These are phyloP conservation scores for Chara braunii DNA, from an alignment of 139 green algal genomes.

Conservation along the genomic window DNA sequence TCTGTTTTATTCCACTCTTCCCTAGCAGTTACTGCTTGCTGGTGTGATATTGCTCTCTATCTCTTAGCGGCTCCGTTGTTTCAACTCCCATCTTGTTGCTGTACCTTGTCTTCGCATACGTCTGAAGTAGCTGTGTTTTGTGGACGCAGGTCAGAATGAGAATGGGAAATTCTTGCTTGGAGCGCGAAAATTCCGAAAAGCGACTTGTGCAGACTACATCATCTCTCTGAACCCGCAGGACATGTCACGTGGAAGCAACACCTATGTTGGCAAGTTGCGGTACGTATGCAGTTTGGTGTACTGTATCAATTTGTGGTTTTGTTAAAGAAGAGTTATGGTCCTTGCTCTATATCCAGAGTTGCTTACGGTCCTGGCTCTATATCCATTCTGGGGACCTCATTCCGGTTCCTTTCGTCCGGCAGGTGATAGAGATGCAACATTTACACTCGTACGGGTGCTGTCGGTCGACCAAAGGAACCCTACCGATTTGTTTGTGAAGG, in stretches of 20 bases:
- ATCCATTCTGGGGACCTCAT: too few species aligned
- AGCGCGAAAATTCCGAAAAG: conserved; percentile 61
- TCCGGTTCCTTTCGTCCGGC: too few species aligned
- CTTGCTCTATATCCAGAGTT: too few species aligned
- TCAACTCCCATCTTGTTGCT: not conserved
- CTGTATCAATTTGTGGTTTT: too few species aligned
- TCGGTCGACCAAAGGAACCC: too few species aligned
- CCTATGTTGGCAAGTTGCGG: conserved; percentile 71
- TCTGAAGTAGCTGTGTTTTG: not conserved
- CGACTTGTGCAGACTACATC: conserved; percentile 65
- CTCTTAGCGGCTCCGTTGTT: not conserved
- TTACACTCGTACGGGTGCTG: too few species aligned
- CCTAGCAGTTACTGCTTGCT: not conserved
- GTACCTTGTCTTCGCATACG: not conserved
- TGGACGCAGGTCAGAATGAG: conserved; percentile 12
- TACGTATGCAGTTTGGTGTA: too few species aligned
- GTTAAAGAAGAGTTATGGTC: too few species aligned
- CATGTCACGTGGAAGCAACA: conserved; percentile 47
- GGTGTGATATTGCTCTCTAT: not conserved
- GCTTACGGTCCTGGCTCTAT: too few species aligned
- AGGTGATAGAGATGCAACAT: too few species aligned
- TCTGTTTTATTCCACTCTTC: not conserved
- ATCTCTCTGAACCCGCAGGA: conserved; percentile 72
- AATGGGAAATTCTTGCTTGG: conserved; percentile 65
- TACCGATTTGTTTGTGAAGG: too few species aligned